Base-by-base conservation (phyloP, 1,139 yeast genomes). In the Eremothecium coryli region DNA sequence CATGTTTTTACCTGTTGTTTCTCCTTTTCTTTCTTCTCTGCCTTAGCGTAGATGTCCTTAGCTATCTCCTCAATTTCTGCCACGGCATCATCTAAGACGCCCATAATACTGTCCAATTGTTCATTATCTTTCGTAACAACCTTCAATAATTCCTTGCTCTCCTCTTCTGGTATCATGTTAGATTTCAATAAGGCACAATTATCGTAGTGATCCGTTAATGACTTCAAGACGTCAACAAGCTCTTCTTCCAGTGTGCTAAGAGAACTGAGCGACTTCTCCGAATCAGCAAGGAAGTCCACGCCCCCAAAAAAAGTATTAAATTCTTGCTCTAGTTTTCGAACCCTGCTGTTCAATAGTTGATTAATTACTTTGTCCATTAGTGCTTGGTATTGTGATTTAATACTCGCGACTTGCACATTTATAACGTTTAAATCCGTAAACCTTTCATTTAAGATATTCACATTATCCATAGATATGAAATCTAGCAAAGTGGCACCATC, bases 141-240 rank as follows among this genome's bases (percentile, higher is more conserved):
- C 8, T 61, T 57, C 6, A 66, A 51, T 14, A 68, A 42, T 27
- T 62, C 65, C 9, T 38, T 29, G 34, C 52, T 52, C 32, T 58
- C 64, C 1, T 43, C 46, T 3, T 43, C 43, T 5, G 45, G 39
- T 4, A 45, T 35, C 4, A 38, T 26, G 2, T 48, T 41, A n/a
- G 55, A 55, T n/a, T 50, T 45, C 8, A 61, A 42, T 2, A 62
- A 37, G 9, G 44, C 47, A 14, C 94, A 82, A 49, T 82, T 86
- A 52, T 85, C 95, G 45, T 76, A 84, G 57, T 86, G 95, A 36
- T 74, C 72, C 5, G 95, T 80, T 24, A 86, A 61, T 51, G 86
- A 76, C 39, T 76, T 78, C 23, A 86, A 60, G 13, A 81, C 62
- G 6, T 71, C 66, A 0, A 84, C 93, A 56, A 85, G 66, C 37